Percentiles rank a stretch among this genome's conserved stretches.
phyloP scores from a whole-genome alignment of 2,329 filamentous ascomycete genomes.

The Ophiostoma sp. region DNA sequence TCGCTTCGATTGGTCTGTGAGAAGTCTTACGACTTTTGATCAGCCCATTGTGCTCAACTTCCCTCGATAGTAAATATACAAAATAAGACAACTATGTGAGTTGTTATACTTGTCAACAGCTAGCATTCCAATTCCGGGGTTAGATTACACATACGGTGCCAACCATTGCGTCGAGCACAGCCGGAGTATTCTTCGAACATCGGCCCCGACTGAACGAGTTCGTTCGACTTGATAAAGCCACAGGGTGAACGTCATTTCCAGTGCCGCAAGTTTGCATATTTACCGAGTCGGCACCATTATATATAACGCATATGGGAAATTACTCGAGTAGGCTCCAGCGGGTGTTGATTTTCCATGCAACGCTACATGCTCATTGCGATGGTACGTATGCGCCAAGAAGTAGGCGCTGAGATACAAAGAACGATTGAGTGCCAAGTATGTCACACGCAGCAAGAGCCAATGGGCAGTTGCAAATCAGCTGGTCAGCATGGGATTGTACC shows the following conservation, averaged over 20 bases:
- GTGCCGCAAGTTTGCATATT: too few relatives aligned
- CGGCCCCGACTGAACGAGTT: not conserved
- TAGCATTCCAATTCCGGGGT: not conserved
- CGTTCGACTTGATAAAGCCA: too few relatives aligned
- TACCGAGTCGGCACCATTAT: not conserved
- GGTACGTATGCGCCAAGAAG: conserved; percentile 5
- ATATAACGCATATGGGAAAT: not conserved
- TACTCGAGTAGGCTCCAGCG: too few relatives aligned
- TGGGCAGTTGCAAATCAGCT: not conserved
- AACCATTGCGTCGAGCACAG: not conserved
- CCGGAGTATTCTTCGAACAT: not conserved
- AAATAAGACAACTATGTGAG: not conserved
- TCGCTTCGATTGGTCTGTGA: not conserved
- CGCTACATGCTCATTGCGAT: not conserved
- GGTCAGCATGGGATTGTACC: not conserved
- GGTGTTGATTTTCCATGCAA: not conserved
- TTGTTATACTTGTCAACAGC: not conserved
- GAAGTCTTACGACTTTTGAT: not conserved
- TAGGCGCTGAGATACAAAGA: conserved; percentile 5
- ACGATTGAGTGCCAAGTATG: not conserved
- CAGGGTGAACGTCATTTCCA: too few relatives aligned
- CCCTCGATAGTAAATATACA: not conserved
- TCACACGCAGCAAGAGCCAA: not conserved
- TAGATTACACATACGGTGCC: not conserved
- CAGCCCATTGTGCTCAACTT: not conserved